phyloP scores from a whole-genome alignment of 805 yeast genomes.

The Myxozyma kluyveri region DNA sequence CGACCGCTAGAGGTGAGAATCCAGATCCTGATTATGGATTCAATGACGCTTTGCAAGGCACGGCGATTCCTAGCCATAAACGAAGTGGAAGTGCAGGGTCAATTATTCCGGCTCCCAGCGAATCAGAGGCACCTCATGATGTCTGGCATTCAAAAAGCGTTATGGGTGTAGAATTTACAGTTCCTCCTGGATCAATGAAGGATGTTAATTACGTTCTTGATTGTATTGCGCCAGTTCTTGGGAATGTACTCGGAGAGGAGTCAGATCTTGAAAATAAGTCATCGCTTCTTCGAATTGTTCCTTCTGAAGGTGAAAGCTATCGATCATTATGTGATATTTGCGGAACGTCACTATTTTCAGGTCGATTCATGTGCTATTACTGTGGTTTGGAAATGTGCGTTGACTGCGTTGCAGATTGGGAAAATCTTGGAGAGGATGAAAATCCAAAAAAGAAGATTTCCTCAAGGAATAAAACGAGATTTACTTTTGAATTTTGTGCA shows the following conservation, averaged over 20 bases:
- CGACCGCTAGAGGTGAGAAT: no score
- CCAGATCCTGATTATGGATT: slow-evolving; percentile 25
- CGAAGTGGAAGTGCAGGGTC: no score
- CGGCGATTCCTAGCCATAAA: no score
- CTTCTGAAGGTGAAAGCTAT: slow-evolving; percentile 20
- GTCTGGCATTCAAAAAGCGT: background rate
- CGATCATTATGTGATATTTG: slow-evolving; percentile 28
- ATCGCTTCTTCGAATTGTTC: slow-evolving; percentile 17
- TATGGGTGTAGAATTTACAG: slow-evolving; percentile 5
- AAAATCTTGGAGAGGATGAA: slow-evolving; percentile 12
- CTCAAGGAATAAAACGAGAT: slow-evolving; percentile 21
- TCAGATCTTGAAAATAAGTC: slow-evolving; percentile 5
- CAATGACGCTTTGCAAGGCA: slow-evolving; percentile 5
- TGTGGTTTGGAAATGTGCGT: slow-evolving; percentile 29
- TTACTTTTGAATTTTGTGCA: slow-evolving; percentile 25
- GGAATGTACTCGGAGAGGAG: slow-evolving; percentile 11
- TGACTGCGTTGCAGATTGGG: slow-evolving; percentile 25
- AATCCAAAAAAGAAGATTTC: slow-evolving; percentile 9
- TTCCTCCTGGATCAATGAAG: slow-evolving; percentile 2
- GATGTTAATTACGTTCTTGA: slow-evolving; percentile 19
- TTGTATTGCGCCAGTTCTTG: slow-evolving; percentile 7
- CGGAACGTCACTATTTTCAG: slow-evolving; percentile 24
- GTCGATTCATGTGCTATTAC: slow-evolving; percentile 25
- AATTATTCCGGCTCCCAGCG: no score
- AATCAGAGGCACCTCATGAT: no score